These are phyloP conservation scores for Talaromyces sp. DNA, from an alignment of 2,329 filamentous ascomycete species.

Conservation along the genomic window DNA sequence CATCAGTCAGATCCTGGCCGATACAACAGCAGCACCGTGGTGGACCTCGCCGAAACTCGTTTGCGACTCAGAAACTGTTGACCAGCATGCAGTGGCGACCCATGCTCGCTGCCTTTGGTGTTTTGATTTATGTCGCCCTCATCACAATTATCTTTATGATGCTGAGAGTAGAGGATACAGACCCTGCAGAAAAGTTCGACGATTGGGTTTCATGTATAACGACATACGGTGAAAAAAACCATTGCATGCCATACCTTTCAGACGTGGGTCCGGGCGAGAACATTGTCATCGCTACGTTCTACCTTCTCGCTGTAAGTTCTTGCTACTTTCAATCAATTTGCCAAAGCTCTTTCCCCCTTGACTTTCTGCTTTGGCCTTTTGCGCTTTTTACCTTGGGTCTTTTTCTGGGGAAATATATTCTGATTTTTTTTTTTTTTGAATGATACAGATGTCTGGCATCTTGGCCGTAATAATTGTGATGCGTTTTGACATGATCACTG, in stretches of 20 bases:
- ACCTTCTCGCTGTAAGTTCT: background rate
- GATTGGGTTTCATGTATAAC: background rate
- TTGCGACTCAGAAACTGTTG: background rate
- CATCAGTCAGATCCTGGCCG: background rate
- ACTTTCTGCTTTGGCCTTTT: background rate
- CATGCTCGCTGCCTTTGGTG: background rate
- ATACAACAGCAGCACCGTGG: background rate
- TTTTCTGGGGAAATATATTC: background rate
- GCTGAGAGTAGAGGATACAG: background rate
- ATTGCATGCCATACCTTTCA: background rate
- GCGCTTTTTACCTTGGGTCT: background rate
- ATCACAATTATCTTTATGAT: background rate
- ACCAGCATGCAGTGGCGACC: background rate
- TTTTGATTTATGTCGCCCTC: background rate
- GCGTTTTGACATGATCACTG: background rate
- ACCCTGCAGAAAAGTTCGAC: background rate
- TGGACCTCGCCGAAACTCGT: background rate
- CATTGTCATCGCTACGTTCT: background rate
- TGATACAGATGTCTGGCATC: background rate
- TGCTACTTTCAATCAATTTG: background rate
- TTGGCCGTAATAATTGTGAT: background rate
- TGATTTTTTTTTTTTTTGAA: background rate
- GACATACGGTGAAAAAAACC: background rate
- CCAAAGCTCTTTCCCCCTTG: background rate
- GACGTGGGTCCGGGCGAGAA: background rate